Conservation (phyloP, 2,329 filamentous ascomycete species). For the Beauveria scarabaeidicola region DNA sequence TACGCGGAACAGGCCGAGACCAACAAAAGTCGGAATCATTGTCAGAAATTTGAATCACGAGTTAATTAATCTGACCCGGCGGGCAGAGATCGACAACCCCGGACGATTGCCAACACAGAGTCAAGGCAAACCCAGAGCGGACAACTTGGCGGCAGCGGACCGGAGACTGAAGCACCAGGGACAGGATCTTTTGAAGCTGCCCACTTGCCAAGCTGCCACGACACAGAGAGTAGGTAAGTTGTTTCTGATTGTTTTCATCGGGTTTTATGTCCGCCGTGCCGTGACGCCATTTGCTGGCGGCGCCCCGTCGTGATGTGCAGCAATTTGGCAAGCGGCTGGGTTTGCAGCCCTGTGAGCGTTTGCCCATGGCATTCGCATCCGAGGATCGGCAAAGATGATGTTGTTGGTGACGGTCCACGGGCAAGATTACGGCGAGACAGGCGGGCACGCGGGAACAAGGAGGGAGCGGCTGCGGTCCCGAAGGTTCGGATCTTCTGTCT, state of each 20-base stretch:
- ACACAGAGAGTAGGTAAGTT: not conserved
- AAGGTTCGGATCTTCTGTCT: not conserved
- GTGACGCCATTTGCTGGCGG: slow-evolving; percentile 5
- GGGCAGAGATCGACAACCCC: slow-evolving; percentile 1
- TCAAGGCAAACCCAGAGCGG: not conserved
- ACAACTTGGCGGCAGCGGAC: not conserved
- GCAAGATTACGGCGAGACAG: not conserved
- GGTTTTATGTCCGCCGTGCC: not conserved
- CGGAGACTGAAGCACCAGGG: not conserved
- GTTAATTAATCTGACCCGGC: not conserved
- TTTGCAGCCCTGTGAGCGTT: slow-evolving; percentile 8
- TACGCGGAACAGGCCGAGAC: not conserved
- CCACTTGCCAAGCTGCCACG: not conserved
- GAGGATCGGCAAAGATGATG: too few species aligned
- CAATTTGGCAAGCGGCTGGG: slow-evolving; percentile 6
- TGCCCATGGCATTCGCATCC: not conserved
- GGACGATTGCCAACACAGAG: not conserved
- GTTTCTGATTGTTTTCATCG: slow-evolving; percentile 4
- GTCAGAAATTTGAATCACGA: not conserved
- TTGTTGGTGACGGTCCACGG: not conserved
- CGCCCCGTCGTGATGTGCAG: not conserved
- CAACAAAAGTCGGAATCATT: not conserved
- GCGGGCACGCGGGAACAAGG: not conserved
- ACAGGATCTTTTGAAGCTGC: not conserved
- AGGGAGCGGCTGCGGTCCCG: not conserved